Evolutionary conservation across 768 basidiomycete species (phyloP).

Genomic region (Mycena rosella): DNA sequence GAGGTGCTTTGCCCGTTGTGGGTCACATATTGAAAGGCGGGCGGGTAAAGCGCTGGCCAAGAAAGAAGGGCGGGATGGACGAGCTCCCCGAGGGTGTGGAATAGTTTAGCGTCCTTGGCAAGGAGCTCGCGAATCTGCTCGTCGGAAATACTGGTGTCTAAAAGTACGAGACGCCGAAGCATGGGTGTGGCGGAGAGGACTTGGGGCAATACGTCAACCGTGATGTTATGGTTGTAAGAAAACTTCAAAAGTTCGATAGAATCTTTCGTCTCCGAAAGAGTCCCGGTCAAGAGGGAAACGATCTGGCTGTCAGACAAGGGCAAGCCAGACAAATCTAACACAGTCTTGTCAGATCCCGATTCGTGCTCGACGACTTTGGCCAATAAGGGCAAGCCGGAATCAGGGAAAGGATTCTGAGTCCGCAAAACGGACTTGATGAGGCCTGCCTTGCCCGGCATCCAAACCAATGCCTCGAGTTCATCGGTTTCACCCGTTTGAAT

Average conservation of each 20-base stretch:
- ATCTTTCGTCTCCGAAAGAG: constrained; percentile 8
- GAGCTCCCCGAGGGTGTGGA: constrained; percentile 44
- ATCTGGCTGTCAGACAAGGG: constrained; percentile 43
- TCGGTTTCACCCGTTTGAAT: constrained; percentile 39
- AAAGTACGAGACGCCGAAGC: constrained; percentile 43
- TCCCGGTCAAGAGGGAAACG: constrained; percentile 29
- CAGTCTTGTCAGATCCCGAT: constrained; percentile 23
- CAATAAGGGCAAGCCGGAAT: constrained; percentile 43
- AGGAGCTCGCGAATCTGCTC: constrained; percentile 42
- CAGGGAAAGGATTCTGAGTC: constrained; percentile 41
- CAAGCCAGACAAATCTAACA: constrained; percentile 45
- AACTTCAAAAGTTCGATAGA: constrained; percentile 43
- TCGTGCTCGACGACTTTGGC: constrained; percentile 34
- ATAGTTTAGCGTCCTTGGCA: constrained; percentile 41
- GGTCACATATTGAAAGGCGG: constrained; percentile 37
- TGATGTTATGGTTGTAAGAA: constrained; percentile 44
- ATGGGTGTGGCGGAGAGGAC: constrained; percentile 39
- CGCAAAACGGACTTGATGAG: constrained; percentile 39
- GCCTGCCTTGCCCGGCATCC: constrained; percentile 46
- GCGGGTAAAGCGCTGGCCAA: constrained; percentile 30
- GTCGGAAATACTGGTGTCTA: constrained; percentile 42
- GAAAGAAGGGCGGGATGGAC: constrained; percentile 44
- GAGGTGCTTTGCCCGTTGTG: neutral
- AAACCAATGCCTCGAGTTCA: constrained; percentile 44
- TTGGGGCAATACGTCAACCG: constrained; percentile 37